Percentiles rank a stretch among this genome's conserved stretches.
Evolutionary conservation across 345 rosid species (phyloP).

Genomic region (Luvunga scandens): DNA sequence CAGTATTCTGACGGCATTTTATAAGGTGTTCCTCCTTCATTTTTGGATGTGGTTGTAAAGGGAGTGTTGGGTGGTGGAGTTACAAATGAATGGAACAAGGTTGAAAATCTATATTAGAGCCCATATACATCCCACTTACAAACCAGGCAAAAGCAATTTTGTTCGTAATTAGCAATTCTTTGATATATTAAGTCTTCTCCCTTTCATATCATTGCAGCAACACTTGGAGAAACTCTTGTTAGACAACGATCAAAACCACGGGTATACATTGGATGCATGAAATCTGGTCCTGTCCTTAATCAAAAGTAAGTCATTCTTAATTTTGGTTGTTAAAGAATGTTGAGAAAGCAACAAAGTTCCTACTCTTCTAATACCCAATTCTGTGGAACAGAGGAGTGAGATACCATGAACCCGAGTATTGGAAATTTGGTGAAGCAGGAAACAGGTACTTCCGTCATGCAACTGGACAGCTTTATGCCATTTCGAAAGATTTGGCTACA

Average conservation of each 20-base stretch:
- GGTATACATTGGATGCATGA: conserved; percentile 95
- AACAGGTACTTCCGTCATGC: conserved; percentile 97
- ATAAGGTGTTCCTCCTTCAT: background rate
- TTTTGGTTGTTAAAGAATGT: conserved; percentile 2
- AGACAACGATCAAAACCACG: conserved; percentile 76
- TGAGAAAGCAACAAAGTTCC: background rate
- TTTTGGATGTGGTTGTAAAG: background rate
- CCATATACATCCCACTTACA: background rate
- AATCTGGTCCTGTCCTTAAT: conserved; percentile 92
- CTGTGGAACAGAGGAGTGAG: conserved; percentile 76
- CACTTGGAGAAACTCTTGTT: conserved; percentile 86
- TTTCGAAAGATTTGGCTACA: conserved; percentile 91
- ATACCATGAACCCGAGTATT: conserved; percentile 93
- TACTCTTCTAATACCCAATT: conserved; percentile 2
- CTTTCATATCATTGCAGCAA: conserved; percentile 51
- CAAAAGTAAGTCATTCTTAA: conserved; percentile 58
- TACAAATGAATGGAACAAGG: background rate
- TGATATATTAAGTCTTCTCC: background rate
- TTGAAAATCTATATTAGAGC: background rate
- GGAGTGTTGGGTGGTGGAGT: background rate
- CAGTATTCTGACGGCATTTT: background rate
- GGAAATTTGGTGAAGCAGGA: conserved; percentile 95
- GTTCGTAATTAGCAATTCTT: background rate
- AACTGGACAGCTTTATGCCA: conserved; percentile 91
- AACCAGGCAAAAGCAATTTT: background rate